Percentiles rank a stretch among this genome's conserved stretches.
These are phyloP conservation scores for Euphorbia peplus DNA, from an alignment of 345 rosid species.

Conservation along the genomic window DNA sequence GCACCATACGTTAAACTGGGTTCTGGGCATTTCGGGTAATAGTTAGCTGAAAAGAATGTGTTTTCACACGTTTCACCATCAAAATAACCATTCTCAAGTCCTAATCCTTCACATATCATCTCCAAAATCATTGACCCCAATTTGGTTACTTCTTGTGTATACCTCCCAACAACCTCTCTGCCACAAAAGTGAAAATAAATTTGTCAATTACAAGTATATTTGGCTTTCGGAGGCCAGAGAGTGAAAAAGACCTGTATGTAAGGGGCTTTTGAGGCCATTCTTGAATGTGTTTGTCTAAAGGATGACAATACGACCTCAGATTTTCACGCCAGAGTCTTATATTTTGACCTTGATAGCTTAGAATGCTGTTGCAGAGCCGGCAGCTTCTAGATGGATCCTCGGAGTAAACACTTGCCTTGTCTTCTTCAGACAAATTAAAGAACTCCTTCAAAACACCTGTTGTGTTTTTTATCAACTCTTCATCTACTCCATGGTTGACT, in stretches of 20 bases:
- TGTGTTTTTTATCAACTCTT: conserved; percentile 22
- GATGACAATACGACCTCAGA: conserved; percentile 22
- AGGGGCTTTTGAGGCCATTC: conserved; percentile 32
- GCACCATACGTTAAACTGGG: background rate
- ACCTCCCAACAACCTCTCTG: conserved; percentile 21
- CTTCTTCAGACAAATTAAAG: conserved; percentile 29
- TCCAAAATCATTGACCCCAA: conserved; percentile 15
- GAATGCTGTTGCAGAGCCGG: conserved; percentile 31
- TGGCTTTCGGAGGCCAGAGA: too few species aligned
- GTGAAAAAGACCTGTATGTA: conserved; percentile 17
- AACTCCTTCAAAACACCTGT: conserved; percentile 27
- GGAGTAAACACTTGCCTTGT: conserved; percentile 20
- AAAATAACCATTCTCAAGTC: background rate
- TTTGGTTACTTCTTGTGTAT: conserved; percentile 21
- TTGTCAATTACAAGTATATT: too few species aligned
- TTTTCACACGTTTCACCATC: background rate
- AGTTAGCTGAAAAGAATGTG: background rate
- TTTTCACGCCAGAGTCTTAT: conserved; percentile 36
- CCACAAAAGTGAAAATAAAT: too few species aligned
- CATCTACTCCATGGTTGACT: conserved; percentile 36
- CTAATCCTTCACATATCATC: conserved; percentile 21
- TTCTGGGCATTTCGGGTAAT: background rate
- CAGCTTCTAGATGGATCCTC: conserved; percentile 32
- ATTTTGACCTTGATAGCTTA: conserved; percentile 18
- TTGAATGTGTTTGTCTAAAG: conserved; percentile 18